Evolutionary conservation across 257 asterid genomes (phyloP).

Genomic region (Solanum tarijense): DNA sequence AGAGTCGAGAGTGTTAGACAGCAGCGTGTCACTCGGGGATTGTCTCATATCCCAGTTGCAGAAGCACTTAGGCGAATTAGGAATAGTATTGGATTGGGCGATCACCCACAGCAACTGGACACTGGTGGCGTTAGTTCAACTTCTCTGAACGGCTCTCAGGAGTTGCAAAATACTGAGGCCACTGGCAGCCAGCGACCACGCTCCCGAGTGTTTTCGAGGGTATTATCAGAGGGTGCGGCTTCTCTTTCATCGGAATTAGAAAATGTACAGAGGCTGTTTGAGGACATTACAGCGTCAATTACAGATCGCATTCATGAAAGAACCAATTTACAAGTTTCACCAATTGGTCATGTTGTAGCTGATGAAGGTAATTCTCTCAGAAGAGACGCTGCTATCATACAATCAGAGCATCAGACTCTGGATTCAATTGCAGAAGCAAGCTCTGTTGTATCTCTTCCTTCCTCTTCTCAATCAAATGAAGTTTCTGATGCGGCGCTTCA

Average conservation of each 20-base stretch:
- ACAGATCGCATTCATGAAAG: conserved; percentile 26
- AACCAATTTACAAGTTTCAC: conserved; percentile 13
- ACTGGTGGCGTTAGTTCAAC: conserved; percentile 8
- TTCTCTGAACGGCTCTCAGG: conserved; percentile 8
- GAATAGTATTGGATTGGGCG: not conserved
- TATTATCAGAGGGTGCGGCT: conserved; percentile 56
- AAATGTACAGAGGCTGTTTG: conserved; percentile 60
- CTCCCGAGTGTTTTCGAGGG: conserved; percentile 52
- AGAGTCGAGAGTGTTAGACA: conserved; percentile 41
- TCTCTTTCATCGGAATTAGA: conserved; percentile 67
- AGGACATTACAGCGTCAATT: conserved; percentile 56
- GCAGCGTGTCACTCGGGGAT: conserved; percentile 8
- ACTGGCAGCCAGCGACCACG: conserved; percentile 18
- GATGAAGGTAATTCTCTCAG: conserved; percentile 17
- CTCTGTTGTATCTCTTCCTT: conserved; percentile 15
- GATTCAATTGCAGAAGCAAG: conserved; percentile 19
- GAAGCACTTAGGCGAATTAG: not conserved
- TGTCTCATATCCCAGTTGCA: not conserved
- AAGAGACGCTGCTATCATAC: conserved; percentile 18
- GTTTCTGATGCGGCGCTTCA: conserved; percentile 18
- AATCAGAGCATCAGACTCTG: conserved; percentile 24
- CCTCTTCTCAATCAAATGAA: conserved; percentile 28
- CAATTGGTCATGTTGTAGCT: conserved; percentile 20
- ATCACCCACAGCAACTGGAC: not conserved
- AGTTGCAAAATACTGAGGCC: conserved; percentile 21